Evolutionary conservation across 164 flowering plant genomes (phyloP).

Genomic region (Stephania cephalantha): DNA sequence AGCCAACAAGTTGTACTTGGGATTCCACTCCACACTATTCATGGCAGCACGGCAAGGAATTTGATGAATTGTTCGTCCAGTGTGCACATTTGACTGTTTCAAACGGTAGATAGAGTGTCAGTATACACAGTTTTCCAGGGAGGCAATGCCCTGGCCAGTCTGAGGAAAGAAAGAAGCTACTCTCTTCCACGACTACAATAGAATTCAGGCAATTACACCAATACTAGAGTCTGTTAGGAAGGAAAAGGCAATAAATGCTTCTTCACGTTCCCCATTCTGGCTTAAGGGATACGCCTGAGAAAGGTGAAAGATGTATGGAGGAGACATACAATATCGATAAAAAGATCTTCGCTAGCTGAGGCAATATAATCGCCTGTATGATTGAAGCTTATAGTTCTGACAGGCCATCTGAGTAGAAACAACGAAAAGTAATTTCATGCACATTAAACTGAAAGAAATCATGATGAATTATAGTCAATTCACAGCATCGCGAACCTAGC

Average conservation of each 20-base stretch:
- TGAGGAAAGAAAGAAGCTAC: conserved; percentile 4
- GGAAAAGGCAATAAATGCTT: neutral
- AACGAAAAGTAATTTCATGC: conserved; percentile 1
- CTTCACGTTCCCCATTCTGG: conserved; percentile 1
- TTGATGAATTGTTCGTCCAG: conserved; percentile 85
- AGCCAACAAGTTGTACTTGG: conserved; percentile 80
- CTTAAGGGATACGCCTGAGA: neutral
- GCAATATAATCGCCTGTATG: conserved; percentile 88
- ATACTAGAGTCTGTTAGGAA: neutral
- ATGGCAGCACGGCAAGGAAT: conserved; percentile 93
- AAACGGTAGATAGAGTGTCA: conserved; percentile 13
- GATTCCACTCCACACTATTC: conserved; percentile 99
- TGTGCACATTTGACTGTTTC: conserved; percentile 72
- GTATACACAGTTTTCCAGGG: neutral
- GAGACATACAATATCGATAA: conserved; percentile 78
- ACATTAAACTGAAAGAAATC: neutral
- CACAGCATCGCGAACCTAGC: neutral
- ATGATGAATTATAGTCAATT: neutral
- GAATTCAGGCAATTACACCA: neutral
- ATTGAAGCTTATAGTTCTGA: conserved; percentile 93
- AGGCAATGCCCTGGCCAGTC: neutral
- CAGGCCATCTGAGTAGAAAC: conserved; percentile 74
- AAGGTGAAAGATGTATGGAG: neutral
- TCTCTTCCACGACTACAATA: neutral
- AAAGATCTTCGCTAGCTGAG: conserved; percentile 95